Percentiles rank a stretch among this genome's conserved stretches.
Conservation (phyloP, 2,329 filamentous ascomycete genomes). For the Fusarium penzigii region DNA sequence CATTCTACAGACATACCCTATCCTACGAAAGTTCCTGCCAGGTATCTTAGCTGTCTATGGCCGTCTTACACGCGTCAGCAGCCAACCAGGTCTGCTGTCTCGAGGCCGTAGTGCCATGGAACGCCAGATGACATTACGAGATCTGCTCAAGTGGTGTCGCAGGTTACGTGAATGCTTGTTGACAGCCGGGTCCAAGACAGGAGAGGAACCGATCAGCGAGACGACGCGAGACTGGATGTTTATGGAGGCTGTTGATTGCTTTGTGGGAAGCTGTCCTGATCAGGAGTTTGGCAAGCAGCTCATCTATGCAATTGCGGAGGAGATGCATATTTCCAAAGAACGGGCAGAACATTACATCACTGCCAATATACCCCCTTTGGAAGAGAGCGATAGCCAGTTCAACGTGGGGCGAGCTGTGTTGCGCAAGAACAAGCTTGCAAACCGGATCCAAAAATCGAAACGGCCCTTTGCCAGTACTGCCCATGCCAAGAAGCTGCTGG, state of each 20-base stretch:
- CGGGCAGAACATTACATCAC: conserved; percentile 75
- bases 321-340: conserved; percentile 83
- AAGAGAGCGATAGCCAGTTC: conserved; percentile 59
- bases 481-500: conserved; percentile 80
- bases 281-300: conserved; percentile 60
- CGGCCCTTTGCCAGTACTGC: conserved; percentile 84
- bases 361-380: conserved; percentile 70
- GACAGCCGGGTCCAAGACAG: conserved; percentile 61
- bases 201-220: conserved; percentile 72
- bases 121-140: conserved; percentile 67
- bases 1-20: conserved; percentile 68
- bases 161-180: conserved; percentile 69
- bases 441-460: conserved; percentile 52
- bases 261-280: conserved; percentile 77
- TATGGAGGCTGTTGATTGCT: conserved; percentile 90
- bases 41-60: conserved; percentile 62
- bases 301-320: conserved; percentile 74
- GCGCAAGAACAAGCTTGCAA: conserved; percentile 55
- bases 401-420: conserved; percentile 67
- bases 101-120: conserved; percentile 46
- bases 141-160: conserved; percentile 89
- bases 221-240: conserved; percentile 80
- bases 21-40: conserved; percentile 63
- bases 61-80: conserved; percentile 52
- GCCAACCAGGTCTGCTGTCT: conserved; percentile 40